Base-by-base conservation (phyloP, 768 basidiomycete genomes). In the Tulasnella sp. region DNA sequence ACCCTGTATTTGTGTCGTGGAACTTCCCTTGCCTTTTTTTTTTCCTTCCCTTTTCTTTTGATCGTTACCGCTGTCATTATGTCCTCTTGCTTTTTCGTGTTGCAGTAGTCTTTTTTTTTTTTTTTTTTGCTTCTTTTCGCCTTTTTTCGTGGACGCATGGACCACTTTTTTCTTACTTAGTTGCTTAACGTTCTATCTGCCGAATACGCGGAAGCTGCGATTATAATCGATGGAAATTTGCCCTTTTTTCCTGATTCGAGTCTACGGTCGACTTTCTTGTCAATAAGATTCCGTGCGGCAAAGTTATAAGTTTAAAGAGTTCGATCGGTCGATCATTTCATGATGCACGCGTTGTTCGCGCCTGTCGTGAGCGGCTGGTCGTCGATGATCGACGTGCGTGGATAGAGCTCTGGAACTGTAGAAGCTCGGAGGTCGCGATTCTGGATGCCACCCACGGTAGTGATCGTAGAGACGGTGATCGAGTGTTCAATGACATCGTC, bases 11-110 rank as follows among this genome's bases (percentile, higher is more conserved):
- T 49, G 49, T 49, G 49, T 8, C 49, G 49, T 4, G 49, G n/a
- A 19, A 49, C 19, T 40, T 52, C 49, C 4, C 31, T 29, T 64
- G n/a, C 15, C 45, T 45, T 45, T 45, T 14, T 14, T 45, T 19
- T 49, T 9, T 40, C 40, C 17, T 49, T 49, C n/a, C 22, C 9
- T 49, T 9, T 49, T 49, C 49, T 49, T 22, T 49, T 64, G 58
- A 64, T 64, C 58, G 58, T 64, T 64, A 64, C 17, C 58, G 58
- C 58, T 64, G 58, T 64, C 58, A 64, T 64, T 64, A 64, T 64
- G 58, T 17, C 8, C 58, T 64, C 54, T 64, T 64, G 7, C 5
- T 64, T 9, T n/a, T 64, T 64, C 58, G 58, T 64, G 58, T 64
- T 34, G 58, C 58, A n/a, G 29, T 34, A 64, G 58, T 64, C 31